Evolutionary conservation across 2,329 filamentous ascomycete species (phyloP).

Genomic region (Alternaria gaisen): DNA sequence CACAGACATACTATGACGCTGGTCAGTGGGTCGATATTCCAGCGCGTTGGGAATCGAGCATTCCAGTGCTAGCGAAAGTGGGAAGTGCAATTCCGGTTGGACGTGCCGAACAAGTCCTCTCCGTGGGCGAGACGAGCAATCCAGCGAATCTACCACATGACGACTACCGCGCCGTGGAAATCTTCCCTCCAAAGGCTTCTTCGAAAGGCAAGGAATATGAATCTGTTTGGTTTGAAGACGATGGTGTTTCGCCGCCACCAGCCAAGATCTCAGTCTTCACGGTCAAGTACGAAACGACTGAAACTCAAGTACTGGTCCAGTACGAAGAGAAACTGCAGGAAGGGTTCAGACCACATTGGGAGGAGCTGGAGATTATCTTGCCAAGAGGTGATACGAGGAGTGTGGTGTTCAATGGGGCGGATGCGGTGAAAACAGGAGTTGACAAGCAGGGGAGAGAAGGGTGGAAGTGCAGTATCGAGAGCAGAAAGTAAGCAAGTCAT

Average conservation of each 20-base stretch:
- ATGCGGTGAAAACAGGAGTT: slow-evolving; percentile 1
- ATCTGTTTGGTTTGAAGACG: slow-evolving; percentile 65
- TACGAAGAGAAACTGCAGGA: slow-evolving; percentile 52
- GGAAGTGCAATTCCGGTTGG: slow-evolving; percentile 65
- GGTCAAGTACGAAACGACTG: slow-evolving; percentile 46
- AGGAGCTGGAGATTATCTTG: slow-evolving; percentile 60
- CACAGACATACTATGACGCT: slow-evolving; percentile 65
- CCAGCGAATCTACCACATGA: slow-evolving; percentile 59
- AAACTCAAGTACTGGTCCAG: slow-evolving; percentile 55
- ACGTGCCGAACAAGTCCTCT: slow-evolving; percentile 60
- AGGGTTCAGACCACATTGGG: slow-evolving; percentile 61
- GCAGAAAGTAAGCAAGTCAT: background rate
- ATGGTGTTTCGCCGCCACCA: slow-evolving; percentile 60
- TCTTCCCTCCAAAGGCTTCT: slow-evolving; percentile 62
- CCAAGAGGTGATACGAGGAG: slow-evolving; percentile 59
- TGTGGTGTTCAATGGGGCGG: slow-evolving; percentile 34
- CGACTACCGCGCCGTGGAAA: slow-evolving; percentile 65
- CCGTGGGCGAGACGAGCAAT: slow-evolving; percentile 59
- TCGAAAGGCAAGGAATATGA: slow-evolving; percentile 50
- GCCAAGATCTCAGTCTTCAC: slow-evolving; percentile 41
- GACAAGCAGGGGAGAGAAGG: background rate
- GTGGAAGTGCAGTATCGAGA: slow-evolving; percentile 2
- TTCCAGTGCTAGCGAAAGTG: slow-evolving; percentile 64
- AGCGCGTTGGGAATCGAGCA: slow-evolving; percentile 63
- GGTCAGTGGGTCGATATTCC: slow-evolving; percentile 63